Evolutionary conservation across 2,329 filamentous ascomycete species (phyloP), one percentile per base, ranked within the genome.

Genomic region (Hymenotorrendiella dingleyae): DNA sequence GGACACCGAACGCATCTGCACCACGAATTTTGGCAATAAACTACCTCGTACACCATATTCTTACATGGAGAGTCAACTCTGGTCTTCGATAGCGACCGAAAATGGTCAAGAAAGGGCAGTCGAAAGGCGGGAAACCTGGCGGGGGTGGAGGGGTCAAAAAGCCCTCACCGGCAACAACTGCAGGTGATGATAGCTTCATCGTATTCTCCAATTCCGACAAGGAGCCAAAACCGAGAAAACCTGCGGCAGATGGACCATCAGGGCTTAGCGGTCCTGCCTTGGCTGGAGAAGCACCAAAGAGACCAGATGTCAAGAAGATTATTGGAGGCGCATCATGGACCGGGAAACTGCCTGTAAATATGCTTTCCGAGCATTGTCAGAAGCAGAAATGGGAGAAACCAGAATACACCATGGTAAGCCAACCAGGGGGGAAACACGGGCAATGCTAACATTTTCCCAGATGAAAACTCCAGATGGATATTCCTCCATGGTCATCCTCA

Each of bases 301-400:
- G 80, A 54, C 79, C 77, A 11, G 81, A 80, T 2, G 74, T 76
- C 33, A 83, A 84, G 64, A 87, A 94, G 55, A 70, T 98, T 52
- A 94, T 98, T 59, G 93, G 89, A 30, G 93, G 93, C 36, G 80
- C 88, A 45, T 96, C 89, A 54, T 98, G 93, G 93, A 98, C 93
- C 0, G 93, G 93, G 29, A 98, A 98, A 64, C 70, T 98, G 23
- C 93, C 93, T 1, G 86, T 96, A 51, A 96, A 94, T 61, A 74
- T 97, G 57, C 77, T 97, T 50, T 87, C 86, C 26, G 93, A 97
- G 70, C 86, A 94, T 66, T 96, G 90, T 58, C 89, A 95, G 67
- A 94, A 91, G 64, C 86, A 94, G 64, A 88, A 87, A 62, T 98
- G 93, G 93, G 86, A 88, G 53, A 91, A 83, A 62, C 91, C 91